Percentiles rank a stretch among this genome's conserved stretches.
phyloP scores from a whole-genome alignment of 257 asterid genomes.

The Nicotiana tabacum region DNA sequence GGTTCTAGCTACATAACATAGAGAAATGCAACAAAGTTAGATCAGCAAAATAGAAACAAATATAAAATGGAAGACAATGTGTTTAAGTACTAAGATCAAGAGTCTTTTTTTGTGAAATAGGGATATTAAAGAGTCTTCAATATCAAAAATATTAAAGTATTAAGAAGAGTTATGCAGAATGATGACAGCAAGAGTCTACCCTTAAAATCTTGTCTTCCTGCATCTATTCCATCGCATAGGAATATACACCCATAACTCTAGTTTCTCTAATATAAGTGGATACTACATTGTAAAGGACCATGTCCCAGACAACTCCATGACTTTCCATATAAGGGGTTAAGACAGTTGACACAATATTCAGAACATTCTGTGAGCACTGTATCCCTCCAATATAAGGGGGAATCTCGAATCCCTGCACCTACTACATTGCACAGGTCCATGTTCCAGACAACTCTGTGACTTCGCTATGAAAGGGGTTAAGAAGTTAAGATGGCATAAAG shows the following conservation, averaged over 20 bases:
- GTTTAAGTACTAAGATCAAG: not conserved
- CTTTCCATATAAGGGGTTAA: not conserved
- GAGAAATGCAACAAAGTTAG: not conserved
- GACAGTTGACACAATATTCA: not conserved
- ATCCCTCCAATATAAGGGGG: not conserved
- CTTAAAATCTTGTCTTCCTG: not conserved
- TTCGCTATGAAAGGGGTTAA: not conserved
- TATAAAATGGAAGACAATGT: not conserved
- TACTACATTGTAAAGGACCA: not conserved
- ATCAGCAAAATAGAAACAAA: not conserved
- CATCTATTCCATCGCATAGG: not conserved
- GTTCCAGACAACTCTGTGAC: not conserved
- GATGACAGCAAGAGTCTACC: not conserved
- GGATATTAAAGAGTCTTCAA: not conserved
- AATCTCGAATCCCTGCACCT: not conserved
- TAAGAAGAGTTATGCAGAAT: not conserved
- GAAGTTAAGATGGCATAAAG: not conserved
- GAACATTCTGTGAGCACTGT: not conserved
- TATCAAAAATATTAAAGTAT: not conserved
- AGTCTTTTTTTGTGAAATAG: not conserved
- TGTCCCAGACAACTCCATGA: not conserved
- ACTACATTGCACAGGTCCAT: not conserved
- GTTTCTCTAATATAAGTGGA: not conserved
- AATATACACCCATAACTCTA: not conserved
- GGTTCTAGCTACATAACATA: constrained; percentile 31